Evolutionary conservation across 148 eudicot genomes (phyloP).

Genomic region (Silene conica): DNA sequence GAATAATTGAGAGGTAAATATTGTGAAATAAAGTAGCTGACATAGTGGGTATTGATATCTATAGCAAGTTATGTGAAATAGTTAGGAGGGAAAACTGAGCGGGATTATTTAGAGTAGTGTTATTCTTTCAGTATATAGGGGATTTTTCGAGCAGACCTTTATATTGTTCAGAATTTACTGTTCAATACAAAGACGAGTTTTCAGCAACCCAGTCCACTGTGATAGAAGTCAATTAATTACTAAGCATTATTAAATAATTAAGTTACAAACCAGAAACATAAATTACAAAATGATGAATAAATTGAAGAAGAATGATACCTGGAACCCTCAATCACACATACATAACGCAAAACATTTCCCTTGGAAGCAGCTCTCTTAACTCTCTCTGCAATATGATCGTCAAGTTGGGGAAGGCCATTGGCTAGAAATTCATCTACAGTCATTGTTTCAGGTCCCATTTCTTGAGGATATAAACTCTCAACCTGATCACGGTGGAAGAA

Average conservation of each 20-base stretch:
- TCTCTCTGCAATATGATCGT: constrained; percentile 54
- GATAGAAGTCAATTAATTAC: background rate
- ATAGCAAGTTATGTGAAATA: too few species aligned
- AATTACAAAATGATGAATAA: background rate
- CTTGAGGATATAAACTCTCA: constrained; percentile 77
- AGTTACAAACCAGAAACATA: background rate
- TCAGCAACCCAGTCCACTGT: background rate
- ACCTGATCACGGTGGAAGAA: constrained; percentile 35
- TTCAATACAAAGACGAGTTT: too few species aligned
- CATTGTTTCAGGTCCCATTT: constrained; percentile 75
- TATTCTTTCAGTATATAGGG: too few species aligned
- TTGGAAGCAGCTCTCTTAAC: constrained; percentile 61
- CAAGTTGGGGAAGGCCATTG: constrained; percentile 74
- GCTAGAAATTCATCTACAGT: constrained; percentile 61
- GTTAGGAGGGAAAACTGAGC: too few species aligned
- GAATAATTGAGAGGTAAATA: too few species aligned
- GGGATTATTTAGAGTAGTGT: too few species aligned
- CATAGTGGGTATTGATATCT: too few species aligned
- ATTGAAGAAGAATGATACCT: constrained; percentile 40
- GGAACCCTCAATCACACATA: constrained; percentile 70
- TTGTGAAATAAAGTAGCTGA: too few species aligned
- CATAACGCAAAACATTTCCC: constrained; percentile 88
- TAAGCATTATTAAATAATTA: too few species aligned
- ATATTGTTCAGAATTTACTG: background rate
- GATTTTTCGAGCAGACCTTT: too few species aligned